Base-by-base conservation (phyloP, 2,329 filamentous ascomycete genomes). In the Gliomastix tumulicola region DNA sequence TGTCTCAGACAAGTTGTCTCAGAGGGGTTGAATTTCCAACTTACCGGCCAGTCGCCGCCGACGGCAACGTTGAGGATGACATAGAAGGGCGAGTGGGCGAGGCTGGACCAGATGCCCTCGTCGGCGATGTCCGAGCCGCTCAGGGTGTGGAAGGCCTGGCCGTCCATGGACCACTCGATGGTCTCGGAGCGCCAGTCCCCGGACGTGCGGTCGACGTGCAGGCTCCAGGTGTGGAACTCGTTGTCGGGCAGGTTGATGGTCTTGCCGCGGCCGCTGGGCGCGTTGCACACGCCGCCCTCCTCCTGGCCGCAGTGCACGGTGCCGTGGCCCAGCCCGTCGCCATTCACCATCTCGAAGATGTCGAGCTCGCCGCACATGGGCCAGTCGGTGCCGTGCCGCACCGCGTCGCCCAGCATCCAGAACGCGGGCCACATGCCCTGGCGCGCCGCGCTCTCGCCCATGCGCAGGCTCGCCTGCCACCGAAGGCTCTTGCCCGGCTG, bases 391-490 rank as follows among this genome's bases (percentile, higher is more conserved):
- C 68, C 68, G 41, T 57, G 50, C 7, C 68, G 63, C 35, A 71
- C 54, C 13, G 65, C 55, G 40, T 68, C 57, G 10, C 69, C 69
- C 2, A 73, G 60, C 36, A 70, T 53, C 69, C 69, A 74, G 47
- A 73, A 74, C 4, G 69, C 69, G 3, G 69, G 69, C 69, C 69
- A 74, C 43, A 73, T 57, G 11, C 69, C 69, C 44, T 66, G 58
- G 54, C 70, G 69, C 34, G 59, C 55, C 21, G 44, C 44, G 13
- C 49, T 39, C 10, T 52, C 36, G 21, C 69, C 70, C 41, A 69
- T 67, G 7, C 68, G 63, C 36, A 74, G 54, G 30, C 51, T 51
- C 9, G 63, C 62, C 50, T 73, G 65, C 33, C 63, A 59, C 21
- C 66, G 49, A 25, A 69, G 68, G 32, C 50, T 45, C 22, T 53